These are phyloP conservation scores for Drechslerella dactyloides DNA, from an alignment of 2,329 filamentous ascomycete genomes.

Conservation along the genomic window DNA sequence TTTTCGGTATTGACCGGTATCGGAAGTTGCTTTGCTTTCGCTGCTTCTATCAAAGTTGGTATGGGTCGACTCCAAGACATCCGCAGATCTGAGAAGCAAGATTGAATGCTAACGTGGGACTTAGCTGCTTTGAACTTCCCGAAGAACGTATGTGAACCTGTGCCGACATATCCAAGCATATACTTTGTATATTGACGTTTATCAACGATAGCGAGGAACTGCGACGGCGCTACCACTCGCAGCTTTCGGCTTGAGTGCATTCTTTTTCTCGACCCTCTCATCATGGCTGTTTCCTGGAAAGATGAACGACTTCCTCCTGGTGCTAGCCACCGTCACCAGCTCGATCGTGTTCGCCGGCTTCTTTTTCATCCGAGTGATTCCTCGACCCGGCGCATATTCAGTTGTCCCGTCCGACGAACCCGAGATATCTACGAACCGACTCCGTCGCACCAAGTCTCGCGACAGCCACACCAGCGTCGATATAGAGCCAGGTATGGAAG, in stretches of 20 bases:
- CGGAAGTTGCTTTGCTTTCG: conserved; percentile 90
- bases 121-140: conserved; percentile 55
- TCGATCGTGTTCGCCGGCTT: conserved; percentile 76
- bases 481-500: conserved; percentile 70
- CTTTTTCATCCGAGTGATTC: conserved; percentile 81
- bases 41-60: conserved; percentile 80
- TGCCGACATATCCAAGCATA: conserved; percentile 68
- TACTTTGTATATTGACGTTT: conserved; percentile 77
- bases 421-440: conserved; percentile 58
- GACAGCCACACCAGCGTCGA: conserved; percentile 58
- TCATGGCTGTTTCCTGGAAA: conserved; percentile 80
- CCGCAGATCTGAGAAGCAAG: not conserved
- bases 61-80: conserved; percentile 50
- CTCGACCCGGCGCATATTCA: conserved; percentile 66
- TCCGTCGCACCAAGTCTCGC: conserved; percentile 62
- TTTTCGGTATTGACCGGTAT: conserved; percentile 85
- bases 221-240: conserved; percentile 92
- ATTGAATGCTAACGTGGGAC: conserved; percentile 24
- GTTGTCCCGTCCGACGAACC: conserved; percentile 63
- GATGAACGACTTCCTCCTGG: conserved; percentile 78
- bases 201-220: conserved; percentile 73
- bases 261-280: conserved; percentile 88
- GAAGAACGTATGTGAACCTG: conserved; percentile 50
- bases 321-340: conserved; percentile 81
- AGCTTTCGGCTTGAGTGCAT: conserved; percentile 91